Evolutionary conservation across 768 basidiomycete genomes (phyloP).

Genomic region (Russula sp.): DNA sequence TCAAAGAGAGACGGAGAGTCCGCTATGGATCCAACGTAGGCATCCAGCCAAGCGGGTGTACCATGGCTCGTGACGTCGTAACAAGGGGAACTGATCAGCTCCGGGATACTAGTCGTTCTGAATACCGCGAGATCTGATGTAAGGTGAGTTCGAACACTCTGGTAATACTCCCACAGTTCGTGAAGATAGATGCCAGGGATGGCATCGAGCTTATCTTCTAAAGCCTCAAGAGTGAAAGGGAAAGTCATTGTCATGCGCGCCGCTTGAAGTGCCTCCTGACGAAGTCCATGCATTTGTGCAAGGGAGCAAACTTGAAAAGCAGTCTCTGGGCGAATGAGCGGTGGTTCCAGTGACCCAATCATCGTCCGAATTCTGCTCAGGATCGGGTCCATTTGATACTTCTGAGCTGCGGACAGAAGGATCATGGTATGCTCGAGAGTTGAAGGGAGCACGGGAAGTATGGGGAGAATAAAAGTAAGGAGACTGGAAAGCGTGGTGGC

Average conservation of each 20-base stretch:
- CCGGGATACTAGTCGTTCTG: background rate
- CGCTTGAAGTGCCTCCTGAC: background rate
- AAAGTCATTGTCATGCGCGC: constrained; percentile 2
- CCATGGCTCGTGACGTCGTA: background rate
- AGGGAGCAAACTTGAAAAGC: constrained; percentile 6
- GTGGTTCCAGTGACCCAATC: background rate
- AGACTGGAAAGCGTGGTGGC: background rate
- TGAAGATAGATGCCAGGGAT: constrained; percentile 1
- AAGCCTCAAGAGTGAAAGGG: background rate
- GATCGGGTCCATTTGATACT: constrained; percentile 9
- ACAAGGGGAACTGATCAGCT: background rate
- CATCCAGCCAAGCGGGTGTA: background rate
- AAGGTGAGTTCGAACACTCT: background rate
- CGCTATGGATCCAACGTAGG: background rate
- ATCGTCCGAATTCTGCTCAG: background rate
- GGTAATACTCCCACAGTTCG: constrained; percentile 17
- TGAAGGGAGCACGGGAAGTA: constrained; percentile 3
- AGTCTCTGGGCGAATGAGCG: background rate
- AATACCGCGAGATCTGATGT: background rate
- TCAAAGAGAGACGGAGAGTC: background rate
- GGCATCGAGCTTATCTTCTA: background rate
- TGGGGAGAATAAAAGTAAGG: constrained; percentile 15
- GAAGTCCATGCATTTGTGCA: constrained; percentile 2
- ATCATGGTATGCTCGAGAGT: background rate
- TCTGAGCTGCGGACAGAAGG: constrained; percentile 14